Evolutionary conservation across 2,329 filamentous ascomycete species (phyloP), one percentile per base, ranked within the genome.

Genomic region (Ramularia endophylla): DNA sequence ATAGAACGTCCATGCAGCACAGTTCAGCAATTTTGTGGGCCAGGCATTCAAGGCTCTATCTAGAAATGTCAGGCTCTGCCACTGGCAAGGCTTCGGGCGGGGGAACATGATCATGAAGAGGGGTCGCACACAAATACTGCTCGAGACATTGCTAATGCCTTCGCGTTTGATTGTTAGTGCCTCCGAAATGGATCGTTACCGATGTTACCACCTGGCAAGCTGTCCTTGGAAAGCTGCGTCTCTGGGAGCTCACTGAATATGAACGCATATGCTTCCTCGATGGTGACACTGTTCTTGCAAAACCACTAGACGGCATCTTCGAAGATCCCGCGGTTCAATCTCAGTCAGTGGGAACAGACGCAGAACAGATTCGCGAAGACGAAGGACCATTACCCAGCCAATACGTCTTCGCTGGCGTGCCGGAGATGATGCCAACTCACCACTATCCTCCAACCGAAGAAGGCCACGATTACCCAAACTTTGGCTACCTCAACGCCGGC

Each of bases 201-300:
- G 30, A 17, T 13, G 39, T 41, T 11, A 15, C 31, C 13, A 32
- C 36, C 3, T 67, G 61, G 62, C 45, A 53, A 29, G 56, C 65
- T 27, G 53, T 65, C 22, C 55, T 66, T 55, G 58, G 60, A 16
- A 67, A 67, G 50, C 48, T 67, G 22, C 61, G 62, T 20, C 52
- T 64, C 6, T 67, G 57, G 57, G 51, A 65, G 45, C 54, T 66
- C 41, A 61, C 55, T 2, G 52, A 64, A 29, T 66, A 63, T 50
- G 59, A 60, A 20, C 50, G 47, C 20, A 57, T 66, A 31, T 46
- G 54, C 18, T 58, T 63, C 52, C 47, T 65, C 5, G 62, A 65
- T 36, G 56, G 52, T 27, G 62, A 64, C 28, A 49, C 30, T 7
- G 40, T 49, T 5, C 43, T 59, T 39, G 56, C 53, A 2, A 36